Percentiles rank a stretch among this genome's conserved stretches.
Evolutionary conservation across 1,284 basidiomycete species (phyloP).

Genomic region (Leccinum discolor): DNA sequence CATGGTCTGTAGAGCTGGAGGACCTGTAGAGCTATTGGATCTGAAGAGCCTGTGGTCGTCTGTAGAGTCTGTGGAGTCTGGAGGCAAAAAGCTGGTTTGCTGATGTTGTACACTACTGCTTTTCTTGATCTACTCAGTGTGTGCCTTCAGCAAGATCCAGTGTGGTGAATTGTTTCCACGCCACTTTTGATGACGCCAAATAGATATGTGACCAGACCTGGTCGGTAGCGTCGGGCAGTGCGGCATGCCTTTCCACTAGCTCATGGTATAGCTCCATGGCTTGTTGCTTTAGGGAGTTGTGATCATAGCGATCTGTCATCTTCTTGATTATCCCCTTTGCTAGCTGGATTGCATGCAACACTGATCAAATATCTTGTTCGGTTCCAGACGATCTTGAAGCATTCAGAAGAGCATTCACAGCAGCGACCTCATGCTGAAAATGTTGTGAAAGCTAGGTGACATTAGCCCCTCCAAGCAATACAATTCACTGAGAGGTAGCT

Average conservation of each 20-base stretch:
- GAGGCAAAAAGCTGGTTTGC: too few species aligned
- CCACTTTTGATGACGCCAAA: background rate
- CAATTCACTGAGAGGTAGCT: too few species aligned
- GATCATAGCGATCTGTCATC: too few species aligned
- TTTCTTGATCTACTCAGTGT: too few species aligned
- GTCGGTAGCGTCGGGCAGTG: background rate
- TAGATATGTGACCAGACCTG: background rate
- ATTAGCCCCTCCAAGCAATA: too few species aligned
- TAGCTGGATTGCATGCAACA: background rate
- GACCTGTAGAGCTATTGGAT: too few species aligned
- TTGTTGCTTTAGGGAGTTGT: too few species aligned
- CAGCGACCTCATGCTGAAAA: background rate
- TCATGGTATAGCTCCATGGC: background rate
- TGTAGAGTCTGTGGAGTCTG: too few species aligned
- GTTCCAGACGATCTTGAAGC: background rate
- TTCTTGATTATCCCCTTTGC: background rate
- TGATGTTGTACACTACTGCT: too few species aligned
- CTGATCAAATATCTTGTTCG: background rate
- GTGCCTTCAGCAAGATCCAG: background rate
- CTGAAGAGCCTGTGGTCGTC: too few species aligned
- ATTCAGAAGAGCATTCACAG: background rate
- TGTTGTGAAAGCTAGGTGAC: background rate
- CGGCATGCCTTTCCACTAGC: background rate
- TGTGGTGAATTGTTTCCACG: background rate
- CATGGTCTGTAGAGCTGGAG: too few species aligned